Evolutionary conservation across 176 grass and related monocot species (phyloP).

Genomic region (Leersia perrieri): DNA sequence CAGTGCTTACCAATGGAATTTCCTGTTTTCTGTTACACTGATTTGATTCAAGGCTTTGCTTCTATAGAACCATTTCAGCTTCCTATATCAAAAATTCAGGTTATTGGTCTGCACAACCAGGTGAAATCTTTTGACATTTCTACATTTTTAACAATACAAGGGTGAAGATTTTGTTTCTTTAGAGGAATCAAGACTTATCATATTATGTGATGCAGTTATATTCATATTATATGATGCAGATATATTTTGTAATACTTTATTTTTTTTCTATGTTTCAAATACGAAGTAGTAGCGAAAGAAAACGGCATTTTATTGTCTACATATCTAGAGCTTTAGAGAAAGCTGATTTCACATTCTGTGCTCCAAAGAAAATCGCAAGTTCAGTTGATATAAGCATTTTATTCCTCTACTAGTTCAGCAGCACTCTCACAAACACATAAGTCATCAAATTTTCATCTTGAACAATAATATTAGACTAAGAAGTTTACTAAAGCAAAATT

Average conservation of each 20-base stretch:
- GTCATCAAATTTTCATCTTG: not conserved
- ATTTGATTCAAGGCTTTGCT: slow-evolving; percentile 40
- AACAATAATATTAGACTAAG: not conserved
- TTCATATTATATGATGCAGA: no score
- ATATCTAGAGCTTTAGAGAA: not conserved
- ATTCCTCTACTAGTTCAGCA: not conserved
- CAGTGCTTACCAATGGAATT: slow-evolving; percentile 69
- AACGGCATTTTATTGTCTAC: not conserved
- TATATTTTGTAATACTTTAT: not conserved
- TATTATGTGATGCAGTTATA: not conserved
- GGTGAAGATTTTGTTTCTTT: not conserved
- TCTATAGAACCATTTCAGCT: slow-evolving; percentile 48
- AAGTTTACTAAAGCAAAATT: not conserved
- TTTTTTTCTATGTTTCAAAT: not conserved
- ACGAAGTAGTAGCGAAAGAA: not conserved
- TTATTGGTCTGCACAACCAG: slow-evolving; percentile 54
- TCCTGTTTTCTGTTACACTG: slow-evolving; percentile 31
- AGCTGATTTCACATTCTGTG: not conserved
- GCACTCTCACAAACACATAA: not conserved
- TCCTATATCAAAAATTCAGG: slow-evolving; percentile 48
- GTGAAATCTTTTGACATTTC: slow-evolving; percentile 18
- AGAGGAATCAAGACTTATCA: not conserved
- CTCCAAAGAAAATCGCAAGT: not conserved
- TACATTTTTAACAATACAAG: not conserved
- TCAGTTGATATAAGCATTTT: not conserved